Base-by-base conservation (phyloP, 2,329 filamentous ascomycete genomes). In the Xylariaceae sp. region DNA sequence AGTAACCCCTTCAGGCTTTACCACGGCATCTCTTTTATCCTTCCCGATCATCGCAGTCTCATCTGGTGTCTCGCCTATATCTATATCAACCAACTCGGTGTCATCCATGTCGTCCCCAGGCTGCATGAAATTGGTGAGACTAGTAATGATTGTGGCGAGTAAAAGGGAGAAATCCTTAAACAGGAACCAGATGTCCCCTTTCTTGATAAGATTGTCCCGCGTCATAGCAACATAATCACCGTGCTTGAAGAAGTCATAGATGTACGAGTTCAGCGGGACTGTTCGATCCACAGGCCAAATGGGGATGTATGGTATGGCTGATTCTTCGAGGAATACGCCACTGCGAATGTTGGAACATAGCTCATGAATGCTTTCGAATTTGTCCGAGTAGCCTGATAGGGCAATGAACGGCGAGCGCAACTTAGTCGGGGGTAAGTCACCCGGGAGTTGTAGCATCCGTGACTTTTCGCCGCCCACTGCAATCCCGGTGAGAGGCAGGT, bases 161-260 rank as follows among this genome's bases (percentile, higher is more conserved):
- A 87, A 71, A 17, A 83, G 69, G 0, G 75, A 79, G 56, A 81
- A 82, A 62, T 79, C 77, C 51, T 90, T 89, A 1, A 92, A 77
- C 1, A 81, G 69, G 67, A 88, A 92, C 89, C 88, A 92, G 7
- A 90, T 79, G 51, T 91, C 87, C 3, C 83, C 82, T 1, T 76
- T 74, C 50, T 82, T 83, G 68, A 93, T 85, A 2, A 80, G 78
- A 69, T 93, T 92, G 35, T 85, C 87, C 0, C 72, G 74, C 10
- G 82, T 81, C 2, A 92, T 74, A 0, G 84, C 80, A 1, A 77
- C 70, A 18, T 86, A 71, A 67, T 87, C 83, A 2, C 88, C 88
- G 66, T 92, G 86, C 72, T 85, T 88, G 78, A 84, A 92, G 73
- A 92, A 93, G 71, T 92, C 88, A 61, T 87, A 84, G 0, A 92